These are phyloP conservation scores for Melampsora occidentalis DNA, from an alignment of 1,284 basidiomycete species.

Conservation along the genomic window DNA sequence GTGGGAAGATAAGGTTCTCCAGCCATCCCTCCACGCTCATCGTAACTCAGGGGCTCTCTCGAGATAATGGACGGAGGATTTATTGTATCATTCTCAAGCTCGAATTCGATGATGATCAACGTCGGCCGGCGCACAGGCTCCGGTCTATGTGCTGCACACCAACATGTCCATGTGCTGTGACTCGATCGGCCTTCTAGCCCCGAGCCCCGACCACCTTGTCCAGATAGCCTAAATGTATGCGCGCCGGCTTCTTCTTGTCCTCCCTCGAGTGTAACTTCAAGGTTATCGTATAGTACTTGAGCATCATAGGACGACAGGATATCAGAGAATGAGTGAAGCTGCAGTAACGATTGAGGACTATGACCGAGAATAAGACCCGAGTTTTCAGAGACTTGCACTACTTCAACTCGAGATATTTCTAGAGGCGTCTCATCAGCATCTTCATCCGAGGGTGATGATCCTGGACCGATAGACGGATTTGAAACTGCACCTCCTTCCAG, in stretches of 20 bases:
- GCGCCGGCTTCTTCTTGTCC: slow-evolving; percentile 19
- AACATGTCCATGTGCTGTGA: slow-evolving; percentile 74
- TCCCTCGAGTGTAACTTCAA: slow-evolving; percentile 57
- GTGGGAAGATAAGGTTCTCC: slow-evolving; percentile 46
- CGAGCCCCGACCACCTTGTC: slow-evolving; percentile 47
- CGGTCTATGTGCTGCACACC: slow-evolving; percentile 76
- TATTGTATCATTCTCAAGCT: slow-evolving; percentile 68
- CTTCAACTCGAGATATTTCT: slow-evolving; percentile 26
- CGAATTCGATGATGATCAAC: slow-evolving; percentile 74
- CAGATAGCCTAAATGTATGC: slow-evolving; percentile 49
- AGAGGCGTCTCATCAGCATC: slow-evolving; percentile 7
- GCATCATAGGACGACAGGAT: slow-evolving; percentile 69
- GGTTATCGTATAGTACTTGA: slow-evolving; percentile 71
- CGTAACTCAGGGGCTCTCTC: slow-evolving; percentile 27
- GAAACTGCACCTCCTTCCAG: background rate
- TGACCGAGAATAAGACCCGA: slow-evolving; percentile 69
- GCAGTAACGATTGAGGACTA: slow-evolving; percentile 73
- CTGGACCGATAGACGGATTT: background rate
- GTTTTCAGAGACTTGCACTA: slow-evolving; percentile 57
- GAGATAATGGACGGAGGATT: slow-evolving; percentile 68
- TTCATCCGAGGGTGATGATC: slow-evolving; percentile 28
- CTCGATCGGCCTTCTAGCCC: slow-evolving; percentile 53
- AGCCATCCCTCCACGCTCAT: slow-evolving; percentile 38
- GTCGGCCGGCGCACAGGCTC: slow-evolving; percentile 50
- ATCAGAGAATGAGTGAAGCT: slow-evolving; percentile 71